phyloP scores from a whole-genome alignment of 305 asterid genomes.

The Plantago coronopus region DNA sequence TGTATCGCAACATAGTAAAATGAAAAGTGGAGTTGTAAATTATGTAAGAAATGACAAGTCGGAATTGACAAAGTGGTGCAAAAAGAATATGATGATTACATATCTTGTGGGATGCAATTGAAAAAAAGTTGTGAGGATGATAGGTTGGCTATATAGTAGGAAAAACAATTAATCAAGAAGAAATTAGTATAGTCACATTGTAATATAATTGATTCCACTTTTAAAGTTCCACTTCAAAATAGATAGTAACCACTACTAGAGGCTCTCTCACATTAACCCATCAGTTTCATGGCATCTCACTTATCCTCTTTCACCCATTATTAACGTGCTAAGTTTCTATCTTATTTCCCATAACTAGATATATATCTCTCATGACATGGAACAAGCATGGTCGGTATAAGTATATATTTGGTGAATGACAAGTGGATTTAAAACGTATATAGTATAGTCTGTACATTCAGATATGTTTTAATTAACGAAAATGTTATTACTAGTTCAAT shows the following conservation, averaged over 20 bases:
- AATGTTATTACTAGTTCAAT: too few species aligned
- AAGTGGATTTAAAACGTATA: too few species aligned
- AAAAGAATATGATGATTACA: conserved; percentile 8
- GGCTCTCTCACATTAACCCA: neutral
- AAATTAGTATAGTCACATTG: neutral
- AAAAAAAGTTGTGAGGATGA: neutral
- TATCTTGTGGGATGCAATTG: conserved; percentile 3
- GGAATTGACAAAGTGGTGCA: neutral
- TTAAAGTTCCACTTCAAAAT: neutral
- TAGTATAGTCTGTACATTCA: too few species aligned
- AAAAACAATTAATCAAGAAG: neutral
- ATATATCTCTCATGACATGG: too few species aligned
- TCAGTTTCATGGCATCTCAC: neutral
- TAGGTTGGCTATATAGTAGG: too few species aligned
- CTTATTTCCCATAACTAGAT: neutral
- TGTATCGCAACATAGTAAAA: too few species aligned
- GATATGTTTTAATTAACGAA: too few species aligned
- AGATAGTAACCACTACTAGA: conserved; percentile 9
- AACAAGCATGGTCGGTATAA: too few species aligned
- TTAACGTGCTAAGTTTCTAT: neutral
- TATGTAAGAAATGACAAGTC: too few species aligned
- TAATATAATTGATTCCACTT: conserved; percentile 15
- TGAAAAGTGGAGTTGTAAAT: too few species aligned
- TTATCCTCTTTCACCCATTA: neutral
- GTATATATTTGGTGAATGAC: too few species aligned